Conservation (phyloP, 129 eudicot genomes). For the Pittosporum tobira region DNA sequence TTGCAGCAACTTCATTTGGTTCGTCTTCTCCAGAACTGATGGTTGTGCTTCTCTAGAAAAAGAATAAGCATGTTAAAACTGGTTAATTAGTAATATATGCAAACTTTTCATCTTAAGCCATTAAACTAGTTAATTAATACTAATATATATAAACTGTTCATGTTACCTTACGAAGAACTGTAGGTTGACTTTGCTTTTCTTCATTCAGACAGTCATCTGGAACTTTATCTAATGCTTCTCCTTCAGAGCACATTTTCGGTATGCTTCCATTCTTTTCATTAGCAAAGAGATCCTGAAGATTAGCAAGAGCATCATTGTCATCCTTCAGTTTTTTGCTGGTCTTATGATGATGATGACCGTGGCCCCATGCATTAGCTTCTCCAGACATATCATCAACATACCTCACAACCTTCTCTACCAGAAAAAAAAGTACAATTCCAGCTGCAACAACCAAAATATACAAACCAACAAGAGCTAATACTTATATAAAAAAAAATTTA, state of each 20-base stretch:
- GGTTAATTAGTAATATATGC: too few relatives aligned
- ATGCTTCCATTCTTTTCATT: constrained; percentile 17
- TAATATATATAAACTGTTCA: constrained; percentile 8
- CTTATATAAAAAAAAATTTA: too few relatives aligned
- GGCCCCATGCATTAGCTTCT: constrained; percentile 40
- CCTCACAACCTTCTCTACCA: constrained; percentile 88
- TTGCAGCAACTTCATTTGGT: constrained; percentile 23
- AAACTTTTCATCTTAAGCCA: not conserved
- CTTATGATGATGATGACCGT: constrained; percentile 68
- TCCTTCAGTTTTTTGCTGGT: constrained; percentile 39
- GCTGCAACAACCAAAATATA: constrained; percentile 40
- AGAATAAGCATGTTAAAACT: not conserved
- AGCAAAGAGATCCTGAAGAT: constrained; percentile 11
- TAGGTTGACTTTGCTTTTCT: constrained; percentile 30
- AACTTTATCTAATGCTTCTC: constrained; percentile 19
- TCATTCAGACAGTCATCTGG: constrained; percentile 23
- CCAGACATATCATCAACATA: constrained; percentile 74
- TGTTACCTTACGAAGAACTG: constrained; percentile 58
- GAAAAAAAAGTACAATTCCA: constrained; percentile 84
- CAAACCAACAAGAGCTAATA: not conserved
- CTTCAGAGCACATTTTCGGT: constrained; percentile 19
- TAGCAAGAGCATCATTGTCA: constrained; percentile 31
- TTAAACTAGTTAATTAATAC: not conserved
- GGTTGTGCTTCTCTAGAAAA: constrained; percentile 53
- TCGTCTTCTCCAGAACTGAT: constrained; percentile 22